Evolutionary conservation across 2,329 filamentous ascomycete genomes (phyloP), one percentile per base, ranked within the genome.

Genomic region (Pseudogymnoascus sp.): DNA sequence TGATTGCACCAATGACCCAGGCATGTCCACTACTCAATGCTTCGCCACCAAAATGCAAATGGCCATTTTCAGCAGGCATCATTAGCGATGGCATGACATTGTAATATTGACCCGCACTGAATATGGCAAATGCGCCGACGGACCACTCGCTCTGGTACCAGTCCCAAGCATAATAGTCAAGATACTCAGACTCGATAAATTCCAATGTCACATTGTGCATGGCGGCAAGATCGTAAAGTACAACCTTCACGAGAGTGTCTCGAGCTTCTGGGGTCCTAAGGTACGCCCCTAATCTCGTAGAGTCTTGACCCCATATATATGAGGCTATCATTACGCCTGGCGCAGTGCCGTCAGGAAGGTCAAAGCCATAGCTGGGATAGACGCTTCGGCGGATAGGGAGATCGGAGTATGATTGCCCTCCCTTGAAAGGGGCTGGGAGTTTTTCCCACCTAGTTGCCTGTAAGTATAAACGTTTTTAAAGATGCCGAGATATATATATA

Each of bases 121-220:
- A 79, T 5, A 74, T 69, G 0, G 76, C 77, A 63, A 78, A 79
- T 0, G 76, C 77, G 0, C 77, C 78, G 0, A 70, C 67, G 0
- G 70, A 71, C 7, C 69, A 68, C 0, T 70, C 69, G 37, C 78
- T 75, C 10, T 73, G 70, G 12, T 71, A 73, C 77, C 76, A 78
- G 0, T 74, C 70, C n/a, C 69, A 77, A 0, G 72, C 74, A 18
- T 77, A 73, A n/a, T 77, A 66, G 4, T 65, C 63, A 5, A 50
- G 4, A 50, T 50, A 50, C 14, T 50, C 44, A 1, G 44, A 50
- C 67, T 38, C 21, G 66, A 68, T 10, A 37, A 31, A 6, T 67
- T 63, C 14, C 59, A 11, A 18, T 21, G 12, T 37, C 4, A 8
- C 61, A 12, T 64, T 46, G 61, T 73, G 69, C 1, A 74, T 65